These are phyloP conservation scores for Cyberlindnera veronae DNA, from an alignment of 805 yeast genomes.

Conservation along the genomic window DNA sequence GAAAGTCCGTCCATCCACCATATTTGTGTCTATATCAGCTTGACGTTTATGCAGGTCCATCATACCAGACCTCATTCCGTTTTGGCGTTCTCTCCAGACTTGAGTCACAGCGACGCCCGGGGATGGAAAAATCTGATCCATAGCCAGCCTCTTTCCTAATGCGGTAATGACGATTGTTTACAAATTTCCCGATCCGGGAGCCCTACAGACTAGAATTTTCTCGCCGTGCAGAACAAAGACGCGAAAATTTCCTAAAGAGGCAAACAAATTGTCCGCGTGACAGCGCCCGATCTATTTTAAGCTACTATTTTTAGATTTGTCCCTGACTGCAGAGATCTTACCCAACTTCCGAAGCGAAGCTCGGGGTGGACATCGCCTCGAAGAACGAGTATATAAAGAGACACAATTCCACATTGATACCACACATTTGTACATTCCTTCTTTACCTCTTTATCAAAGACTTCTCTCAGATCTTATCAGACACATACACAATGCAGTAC, in stretches of 20 bases:
- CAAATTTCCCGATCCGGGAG: slow-evolving; percentile 7
- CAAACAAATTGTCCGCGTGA: not conserved
- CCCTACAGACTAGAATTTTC: not conserved
- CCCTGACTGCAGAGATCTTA: slow-evolving; percentile 9
- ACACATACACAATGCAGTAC: slow-evolving; percentile 39
- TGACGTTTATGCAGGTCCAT: too few relatives aligned
- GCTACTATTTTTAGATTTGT: slow-evolving; percentile 5
- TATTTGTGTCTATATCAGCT: too few relatives aligned
- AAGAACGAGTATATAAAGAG: slow-evolving; percentile 6
- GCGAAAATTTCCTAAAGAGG: not conserved
- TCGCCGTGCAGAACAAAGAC: slow-evolving; percentile 1
- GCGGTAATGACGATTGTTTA: slow-evolving; percentile 7
- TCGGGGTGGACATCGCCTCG: not conserved
- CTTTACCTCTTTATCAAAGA: not conserved
- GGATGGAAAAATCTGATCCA: slow-evolving; percentile 10
- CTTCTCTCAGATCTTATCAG: not conserved
- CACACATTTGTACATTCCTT: not conserved
- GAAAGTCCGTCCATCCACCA: too few relatives aligned
- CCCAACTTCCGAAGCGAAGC: not conserved
- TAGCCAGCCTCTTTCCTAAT: slow-evolving; percentile 18
- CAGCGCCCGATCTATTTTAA: slow-evolving; percentile 7
- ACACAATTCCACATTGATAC: not conserved
- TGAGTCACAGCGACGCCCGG: too few relatives aligned
- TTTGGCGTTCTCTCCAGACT: too few relatives aligned
- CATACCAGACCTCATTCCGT: too few relatives aligned